Conservation (phyloP, 495 filamentous ascomycete species). For the Cercophora newfieldiana region DNA sequence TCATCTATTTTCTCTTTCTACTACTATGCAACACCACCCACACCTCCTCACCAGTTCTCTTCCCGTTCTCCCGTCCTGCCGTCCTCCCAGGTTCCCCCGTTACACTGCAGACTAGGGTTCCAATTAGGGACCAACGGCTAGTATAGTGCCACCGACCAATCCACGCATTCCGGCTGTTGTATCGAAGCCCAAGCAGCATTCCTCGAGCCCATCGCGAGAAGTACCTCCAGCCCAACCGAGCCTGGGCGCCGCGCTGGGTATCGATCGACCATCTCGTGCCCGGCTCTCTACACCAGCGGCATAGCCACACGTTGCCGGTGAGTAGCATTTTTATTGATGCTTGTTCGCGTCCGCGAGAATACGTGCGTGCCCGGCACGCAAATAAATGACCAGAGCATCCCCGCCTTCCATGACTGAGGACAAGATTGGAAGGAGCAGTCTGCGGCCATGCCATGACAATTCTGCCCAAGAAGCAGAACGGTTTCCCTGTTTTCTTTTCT, state of each 20-base stretch:
- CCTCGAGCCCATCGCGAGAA: neutral
- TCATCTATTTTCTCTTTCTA: slow-evolving; percentile 13
- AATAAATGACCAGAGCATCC: neutral
- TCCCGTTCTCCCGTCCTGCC: neutral
- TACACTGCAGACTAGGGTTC: neutral
- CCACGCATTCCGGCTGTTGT: slow-evolving; percentile 10
- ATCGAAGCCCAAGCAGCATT: slow-evolving; percentile 12
- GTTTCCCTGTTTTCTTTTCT: neutral
- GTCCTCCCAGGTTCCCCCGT: neutral
- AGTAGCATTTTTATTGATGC: neutral
- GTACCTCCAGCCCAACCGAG: slow-evolving; percentile 5
- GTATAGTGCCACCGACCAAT: neutral
- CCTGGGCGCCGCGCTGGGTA: neutral
- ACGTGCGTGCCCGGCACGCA: neutral
- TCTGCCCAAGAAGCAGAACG: neutral
- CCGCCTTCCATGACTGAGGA: neutral
- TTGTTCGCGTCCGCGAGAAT: neutral
- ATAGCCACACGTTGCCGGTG: slow-evolving; percentile 15
- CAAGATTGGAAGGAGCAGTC: neutral
- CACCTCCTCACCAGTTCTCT: neutral
- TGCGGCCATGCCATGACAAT: neutral
- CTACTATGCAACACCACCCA: neutral
- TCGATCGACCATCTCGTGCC: neutral
- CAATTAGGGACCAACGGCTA: neutral
- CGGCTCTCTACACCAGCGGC: neutral